phyloP scores from a whole-genome alignment of 371 early-diverging fungal species.

The Rhizopus delemar region DNA sequence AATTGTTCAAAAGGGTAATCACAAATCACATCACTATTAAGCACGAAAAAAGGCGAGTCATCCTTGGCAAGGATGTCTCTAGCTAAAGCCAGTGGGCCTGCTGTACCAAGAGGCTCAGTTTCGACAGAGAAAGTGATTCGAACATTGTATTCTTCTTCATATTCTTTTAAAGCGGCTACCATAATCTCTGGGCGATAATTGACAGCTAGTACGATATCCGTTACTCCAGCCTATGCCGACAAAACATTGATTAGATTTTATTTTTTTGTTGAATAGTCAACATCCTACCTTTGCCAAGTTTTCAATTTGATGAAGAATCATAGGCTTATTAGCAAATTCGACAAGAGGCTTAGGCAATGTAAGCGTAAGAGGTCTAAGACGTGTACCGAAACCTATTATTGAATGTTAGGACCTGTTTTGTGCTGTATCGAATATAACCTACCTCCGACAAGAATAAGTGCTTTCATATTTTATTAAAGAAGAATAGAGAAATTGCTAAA shows the following conservation, averaged over 20 bases:
- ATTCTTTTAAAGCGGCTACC: constrained; percentile 82
- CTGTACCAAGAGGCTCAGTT: constrained; percentile 95
- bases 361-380: constrained; percentile 97
- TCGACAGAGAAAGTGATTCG: constrained; percentile 97
- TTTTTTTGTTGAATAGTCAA: not conserved
- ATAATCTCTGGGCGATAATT: constrained; percentile 98
- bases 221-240: constrained; percentile 85
- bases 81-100: constrained; percentile 97
- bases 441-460: constrained; percentile 98
- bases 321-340: constrained; percentile 98
- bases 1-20: constrained; percentile 94
- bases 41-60: constrained; percentile 95
- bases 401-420: not conserved
- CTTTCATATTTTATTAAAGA: constrained; percentile 74
- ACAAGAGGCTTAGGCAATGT: constrained; percentile 99
- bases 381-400: constrained; percentile 91
- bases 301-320: constrained; percentile 99
- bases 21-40: constrained; percentile 99
- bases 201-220: constrained; percentile 97
- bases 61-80: constrained; percentile 88
- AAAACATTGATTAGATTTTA: not conserved
- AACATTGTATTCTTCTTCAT: constrained; percentile 85
- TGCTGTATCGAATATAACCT: constrained; percentile 14
- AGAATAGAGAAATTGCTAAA: constrained; percentile 11
- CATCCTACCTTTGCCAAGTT: constrained; percentile 85